These are phyloP conservation scores for Straminergon stramineum DNA, from an alignment of 225 moss, liverwort and hornwort genomes.

Conservation along the genomic window DNA sequence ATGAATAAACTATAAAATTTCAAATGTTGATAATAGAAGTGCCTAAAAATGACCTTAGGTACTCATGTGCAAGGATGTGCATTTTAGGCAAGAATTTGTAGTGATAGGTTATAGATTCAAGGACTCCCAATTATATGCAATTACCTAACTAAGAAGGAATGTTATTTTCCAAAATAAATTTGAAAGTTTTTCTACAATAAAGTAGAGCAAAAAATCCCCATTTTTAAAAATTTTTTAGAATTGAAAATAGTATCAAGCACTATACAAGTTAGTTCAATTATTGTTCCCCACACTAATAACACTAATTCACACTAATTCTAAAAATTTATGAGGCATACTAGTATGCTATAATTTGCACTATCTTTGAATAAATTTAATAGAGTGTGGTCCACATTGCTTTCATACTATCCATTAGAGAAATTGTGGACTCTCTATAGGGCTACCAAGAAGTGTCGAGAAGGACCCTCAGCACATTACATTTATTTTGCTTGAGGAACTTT, in stretches of 20 bases:
- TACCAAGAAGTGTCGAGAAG: too few species aligned
- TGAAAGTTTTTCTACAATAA: background rate
- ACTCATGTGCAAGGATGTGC: fast-evolving
- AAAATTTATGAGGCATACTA: background rate
- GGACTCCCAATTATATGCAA: fast-evolving
- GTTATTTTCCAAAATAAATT: too few species aligned
- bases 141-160: background rate
- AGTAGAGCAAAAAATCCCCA: background rate
- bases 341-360: background rate
- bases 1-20: background rate
- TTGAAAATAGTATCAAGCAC: background rate
- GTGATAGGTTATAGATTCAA: background rate
- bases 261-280: background rate
- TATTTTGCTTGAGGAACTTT: too few species aligned
- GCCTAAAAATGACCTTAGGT: too few species aligned
- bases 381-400: background rate
- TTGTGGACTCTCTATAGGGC: too few species aligned
- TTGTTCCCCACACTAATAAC: fast-evolving
- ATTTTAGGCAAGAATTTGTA: background rate
- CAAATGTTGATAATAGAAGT: background rate
- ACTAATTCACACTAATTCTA: background rate
- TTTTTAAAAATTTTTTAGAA: background rate
- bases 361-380: background rate
- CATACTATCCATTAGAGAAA: too few species aligned
- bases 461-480: too few species aligned